These are phyloP conservation scores for Fusarium haematococcum DNA, from an alignment of 2,329 filamentous ascomycete species.

Conservation along the genomic window DNA sequence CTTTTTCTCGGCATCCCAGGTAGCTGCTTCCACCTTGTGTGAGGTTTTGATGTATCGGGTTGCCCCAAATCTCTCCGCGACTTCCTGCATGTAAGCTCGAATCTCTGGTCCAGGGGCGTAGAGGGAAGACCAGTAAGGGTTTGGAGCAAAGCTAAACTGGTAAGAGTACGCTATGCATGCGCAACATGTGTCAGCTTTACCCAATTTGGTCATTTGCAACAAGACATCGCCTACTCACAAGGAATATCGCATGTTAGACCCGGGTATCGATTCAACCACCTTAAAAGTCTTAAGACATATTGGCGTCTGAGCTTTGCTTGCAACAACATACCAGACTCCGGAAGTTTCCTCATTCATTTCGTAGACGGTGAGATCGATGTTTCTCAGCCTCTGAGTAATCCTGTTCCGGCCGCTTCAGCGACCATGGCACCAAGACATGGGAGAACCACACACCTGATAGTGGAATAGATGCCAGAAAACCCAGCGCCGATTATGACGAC, in stretches of 20 bases:
- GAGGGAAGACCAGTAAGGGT: constrained; percentile 12
- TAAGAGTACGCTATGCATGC: constrained; percentile 8
- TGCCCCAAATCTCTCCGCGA: constrained; percentile 12
- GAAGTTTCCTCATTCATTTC: constrained; percentile 13
- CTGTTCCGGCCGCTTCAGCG: neutral
- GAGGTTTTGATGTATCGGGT: constrained; percentile 10
- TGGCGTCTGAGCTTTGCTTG: neutral
- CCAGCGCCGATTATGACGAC: constrained; percentile 19
- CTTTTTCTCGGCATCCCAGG: constrained; percentile 1
- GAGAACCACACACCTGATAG: neutral
- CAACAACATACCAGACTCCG: constrained; percentile 11
- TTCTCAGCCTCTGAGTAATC: constrained; percentile 7
- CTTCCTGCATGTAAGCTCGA: constrained; percentile 15
- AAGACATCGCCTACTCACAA: neutral
- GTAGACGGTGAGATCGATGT: constrained; percentile 16
- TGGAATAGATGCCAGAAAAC: constrained; percentile 16
- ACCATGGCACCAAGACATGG: no score
- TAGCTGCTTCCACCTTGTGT: neutral
- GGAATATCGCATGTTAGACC: constrained; percentile 21
- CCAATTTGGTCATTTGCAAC: no score
- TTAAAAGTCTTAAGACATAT: neutral
- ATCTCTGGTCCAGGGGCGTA: constrained; percentile 18
- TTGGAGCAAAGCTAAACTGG: constrained; percentile 16
- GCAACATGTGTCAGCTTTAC: neutral
- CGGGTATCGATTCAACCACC: constrained; percentile 22